Percentiles rank a stretch among this genome's conserved stretches.
These are phyloP conservation scores for Fomitopsis serialis DNA, from an alignment of 768 basidiomycete species.

Conservation along the genomic window DNA sequence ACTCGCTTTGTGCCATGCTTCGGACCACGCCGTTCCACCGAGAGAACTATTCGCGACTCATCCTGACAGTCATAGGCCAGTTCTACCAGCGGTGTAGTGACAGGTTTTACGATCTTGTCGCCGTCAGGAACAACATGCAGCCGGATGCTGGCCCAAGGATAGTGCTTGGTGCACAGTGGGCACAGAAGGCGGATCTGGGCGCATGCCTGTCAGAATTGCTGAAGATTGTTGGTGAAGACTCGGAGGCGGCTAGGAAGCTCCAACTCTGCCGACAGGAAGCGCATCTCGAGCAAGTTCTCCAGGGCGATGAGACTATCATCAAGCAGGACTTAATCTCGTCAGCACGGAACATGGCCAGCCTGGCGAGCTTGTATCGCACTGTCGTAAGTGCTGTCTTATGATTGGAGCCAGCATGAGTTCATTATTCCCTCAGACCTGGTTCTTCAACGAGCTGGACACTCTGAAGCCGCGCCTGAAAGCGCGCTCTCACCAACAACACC, in stretches of 20 bases:
- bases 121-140: conserved; percentile 26
- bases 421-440: conserved; percentile 68
- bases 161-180: conserved; percentile 73
- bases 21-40: conserved; percentile 89
- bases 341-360: conserved; percentile 61
- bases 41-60: conserved; percentile 91
- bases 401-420: not conserved
- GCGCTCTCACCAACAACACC: conserved; percentile 46
- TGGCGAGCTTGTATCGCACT: conserved; percentile 81
- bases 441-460: conserved; percentile 61
- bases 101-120: conserved; percentile 72
- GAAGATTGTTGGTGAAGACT: conserved; percentile 31
- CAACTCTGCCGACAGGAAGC: conserved; percentile 75
- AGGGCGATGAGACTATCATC: conserved; percentile 48
- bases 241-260: conserved; percentile 35
- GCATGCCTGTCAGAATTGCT: conserved; percentile 67
- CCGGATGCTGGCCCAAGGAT: conserved; percentile 31
- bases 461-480: conserved; percentile 62
- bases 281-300: conserved; percentile 65
- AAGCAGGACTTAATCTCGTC: conserved; percentile 68
- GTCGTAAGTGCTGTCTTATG: conserved; percentile 50
- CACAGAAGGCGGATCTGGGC: conserved; percentile 76
- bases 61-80: conserved; percentile 90
- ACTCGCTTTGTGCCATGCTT: conserved; percentile 89
- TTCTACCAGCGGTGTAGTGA: conserved; percentile 94